phyloP scores from a whole-genome alignment of 2,329 filamentous ascomycete species.

The Trichoderma sp. region DNA sequence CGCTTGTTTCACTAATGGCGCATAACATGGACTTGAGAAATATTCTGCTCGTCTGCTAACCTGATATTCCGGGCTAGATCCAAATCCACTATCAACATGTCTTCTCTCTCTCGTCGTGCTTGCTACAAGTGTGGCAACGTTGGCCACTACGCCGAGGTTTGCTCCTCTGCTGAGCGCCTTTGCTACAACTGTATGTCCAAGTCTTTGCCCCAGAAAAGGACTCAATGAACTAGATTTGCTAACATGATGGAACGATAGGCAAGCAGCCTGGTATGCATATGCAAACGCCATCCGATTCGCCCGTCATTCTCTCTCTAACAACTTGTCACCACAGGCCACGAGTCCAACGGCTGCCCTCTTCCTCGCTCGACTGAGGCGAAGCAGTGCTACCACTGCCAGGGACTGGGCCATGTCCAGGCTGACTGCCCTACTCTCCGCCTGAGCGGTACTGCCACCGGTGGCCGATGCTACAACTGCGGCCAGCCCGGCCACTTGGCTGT shows the following conservation, averaged over 20 bases:
- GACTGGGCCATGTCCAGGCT: conserved; percentile 95
- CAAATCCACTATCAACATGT: conserved; percentile 56
- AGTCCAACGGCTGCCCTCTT: conserved; percentile 96
- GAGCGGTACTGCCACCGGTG: conserved; percentile 77
- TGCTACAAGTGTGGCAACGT: conserved; percentile 85
- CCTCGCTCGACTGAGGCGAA: conserved; percentile 97
- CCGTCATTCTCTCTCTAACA: conserved; percentile 15
- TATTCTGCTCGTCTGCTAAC: conserved; percentile 38
- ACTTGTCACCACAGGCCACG: conserved; percentile 62
- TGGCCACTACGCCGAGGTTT: conserved; percentile 83
- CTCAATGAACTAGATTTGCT: conserved; percentile 25
- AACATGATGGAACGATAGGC: conserved; percentile 48
- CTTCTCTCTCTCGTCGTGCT: conserved; percentile 77
- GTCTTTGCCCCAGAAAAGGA: not conserved
- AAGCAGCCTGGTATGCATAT: conserved; percentile 70
- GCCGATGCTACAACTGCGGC: conserved; percentile 96
- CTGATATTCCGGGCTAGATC: conserved; percentile 43
- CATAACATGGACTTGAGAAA: not conserved
- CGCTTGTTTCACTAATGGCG: not conserved
- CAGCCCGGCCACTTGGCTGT: conserved; percentile 90
- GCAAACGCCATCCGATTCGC: not conserved
- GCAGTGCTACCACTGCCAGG: conserved; percentile 99
- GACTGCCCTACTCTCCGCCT: conserved; percentile 96
- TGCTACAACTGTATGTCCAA: conserved; percentile 92
- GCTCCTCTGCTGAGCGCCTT: conserved; percentile 94